Base-by-base conservation (phyloP, 2,329 filamentous ascomycete genomes). In the Penicillium janthinellum region DNA sequence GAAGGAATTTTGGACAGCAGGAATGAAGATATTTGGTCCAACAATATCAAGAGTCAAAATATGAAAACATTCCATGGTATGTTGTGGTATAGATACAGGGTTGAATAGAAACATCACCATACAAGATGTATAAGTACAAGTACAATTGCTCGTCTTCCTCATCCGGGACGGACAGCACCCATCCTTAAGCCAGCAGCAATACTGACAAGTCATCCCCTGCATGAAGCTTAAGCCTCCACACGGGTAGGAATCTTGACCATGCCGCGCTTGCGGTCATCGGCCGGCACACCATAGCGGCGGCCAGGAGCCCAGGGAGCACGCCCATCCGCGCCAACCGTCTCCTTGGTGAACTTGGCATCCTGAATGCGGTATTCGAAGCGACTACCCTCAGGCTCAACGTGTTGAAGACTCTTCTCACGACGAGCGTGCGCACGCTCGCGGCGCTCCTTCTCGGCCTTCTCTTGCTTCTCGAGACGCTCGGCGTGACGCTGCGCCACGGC, bases 281-380 rank as follows among this genome's bases (percentile, higher is more conserved):
- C 82, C 51, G 86, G 86, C 59, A 87, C 79, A 67, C 86, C 86
- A 69, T 89, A 89, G 64, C 86, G 78, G 66, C 80, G 82, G 14
- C 86, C 86, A 20, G 84, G 82, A 31, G 84, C 85, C 59, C 73
- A 74, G 22, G 76, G 72, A 35, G 79, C 79, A 66, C 84, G 80
- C 10, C 85, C 86, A 68, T 86, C 78, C 52, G 75, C 71, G 11
- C 86, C 86, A 5, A 79, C 84, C 47, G 78, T 80, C 70, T 87
- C 81, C 28, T 82, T 80, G 59, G 80, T 85, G 59, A 87, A 78
- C 55, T 74, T 70, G 12, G 76, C 77, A 54, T 87, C 83, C 62
- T 82, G 76, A 71, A 88, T 83, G 60, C 83, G 82, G 74, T 87
- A 88, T 66, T 87, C 82, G 77, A 84, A 87, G 61, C 85, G 78